A percentile compares a stretch with the other conserved stretches of the same genome.
These are phyloP conservation scores for Knoxia roxburghii DNA, from an alignment of 257 asterid species.

Conservation along the genomic window DNA sequence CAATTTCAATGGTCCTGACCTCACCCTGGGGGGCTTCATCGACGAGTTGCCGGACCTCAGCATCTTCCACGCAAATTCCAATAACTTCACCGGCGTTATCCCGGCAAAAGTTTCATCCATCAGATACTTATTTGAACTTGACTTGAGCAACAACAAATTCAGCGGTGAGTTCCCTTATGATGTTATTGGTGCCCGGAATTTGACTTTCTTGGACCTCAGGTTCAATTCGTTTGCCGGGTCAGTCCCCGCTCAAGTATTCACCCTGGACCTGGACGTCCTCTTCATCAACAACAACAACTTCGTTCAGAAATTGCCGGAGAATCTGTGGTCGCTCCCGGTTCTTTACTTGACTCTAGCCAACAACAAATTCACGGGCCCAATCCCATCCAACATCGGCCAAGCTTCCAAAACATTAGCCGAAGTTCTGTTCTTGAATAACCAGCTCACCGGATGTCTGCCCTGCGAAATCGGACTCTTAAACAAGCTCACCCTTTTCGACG, in stretches of 20 bases:
- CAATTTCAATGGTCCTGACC: constrained; percentile 15
- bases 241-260: constrained; percentile 43
- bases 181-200: constrained; percentile 35
- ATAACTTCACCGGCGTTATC: constrained; percentile 32
- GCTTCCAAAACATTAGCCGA: constrained; percentile 27
- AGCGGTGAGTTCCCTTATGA: constrained; percentile 39
- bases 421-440: constrained; percentile 41
- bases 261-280: constrained; percentile 54
- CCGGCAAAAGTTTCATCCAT: constrained; percentile 25
- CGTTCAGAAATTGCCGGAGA: constrained; percentile 30
- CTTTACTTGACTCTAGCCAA: constrained; percentile 50
- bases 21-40: constrained; percentile 26
- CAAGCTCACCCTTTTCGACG: constrained; percentile 42
- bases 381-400: constrained; percentile 45
- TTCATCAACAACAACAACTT: constrained; percentile 60
- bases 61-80: constrained; percentile 54
- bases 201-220: constrained; percentile 62
- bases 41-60: constrained; percentile 29
- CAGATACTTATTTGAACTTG: constrained; percentile 43
- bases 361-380: constrained; percentile 43
- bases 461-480: constrained; percentile 44
- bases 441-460: constrained; percentile 56
- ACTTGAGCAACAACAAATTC: constrained; percentile 57
- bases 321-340: constrained; percentile 33
- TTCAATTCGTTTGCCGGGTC: constrained; percentile 40